A percentile compares a stretch with the other conserved stretches of the same genome.
Conservation (phyloP, 192 early-diverging fungal genomes). For the Pilaira anomala region DNA sequence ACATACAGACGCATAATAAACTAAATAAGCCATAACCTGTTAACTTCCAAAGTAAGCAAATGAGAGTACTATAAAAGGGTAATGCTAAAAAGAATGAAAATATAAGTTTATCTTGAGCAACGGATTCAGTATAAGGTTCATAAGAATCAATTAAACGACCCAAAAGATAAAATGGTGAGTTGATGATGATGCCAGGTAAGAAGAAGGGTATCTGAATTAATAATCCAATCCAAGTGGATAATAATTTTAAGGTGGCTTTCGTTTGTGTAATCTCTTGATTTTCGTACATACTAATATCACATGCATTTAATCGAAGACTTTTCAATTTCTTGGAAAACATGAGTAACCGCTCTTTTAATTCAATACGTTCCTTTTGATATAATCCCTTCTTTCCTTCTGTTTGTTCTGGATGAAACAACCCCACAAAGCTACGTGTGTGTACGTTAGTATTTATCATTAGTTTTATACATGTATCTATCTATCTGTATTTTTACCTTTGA, state of each 20-base stretch:
- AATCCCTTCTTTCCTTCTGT: not conserved
- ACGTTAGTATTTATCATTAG: not conserved
- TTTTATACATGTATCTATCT: not conserved
- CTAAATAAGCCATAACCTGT: slow-evolving; percentile 30
- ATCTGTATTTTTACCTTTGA: slow-evolving; percentile 38
- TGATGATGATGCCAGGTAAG: slow-evolving; percentile 42
- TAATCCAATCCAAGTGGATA: slow-evolving; percentile 24
- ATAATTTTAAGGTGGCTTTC: slow-evolving; percentile 24
- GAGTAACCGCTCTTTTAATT: slow-evolving; percentile 30
- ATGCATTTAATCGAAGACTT: slow-evolving; percentile 26
- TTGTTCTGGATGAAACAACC: slow-evolving; percentile 25
- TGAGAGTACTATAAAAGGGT: slow-evolving; percentile 30
- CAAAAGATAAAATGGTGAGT: slow-evolving; percentile 41
- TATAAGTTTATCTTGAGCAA: slow-evolving; percentile 43
- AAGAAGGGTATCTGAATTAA: slow-evolving; percentile 42
- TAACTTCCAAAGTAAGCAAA: slow-evolving; percentile 32
- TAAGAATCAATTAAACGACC: slow-evolving; percentile 34
- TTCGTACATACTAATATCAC: slow-evolving; percentile 41
- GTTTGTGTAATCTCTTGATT: slow-evolving; percentile 32
- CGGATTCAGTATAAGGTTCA: slow-evolving; percentile 42
- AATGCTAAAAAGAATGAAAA: slow-evolving; percentile 22
- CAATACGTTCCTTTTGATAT: slow-evolving; percentile 3
- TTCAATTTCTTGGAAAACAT: slow-evolving; percentile 30
- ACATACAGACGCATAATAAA: slow-evolving; percentile 13
- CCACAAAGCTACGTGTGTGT: slow-evolving; percentile 32